Base-by-base conservation (phyloP, 805 yeast genomes). In the Candida quercuum region DNA sequence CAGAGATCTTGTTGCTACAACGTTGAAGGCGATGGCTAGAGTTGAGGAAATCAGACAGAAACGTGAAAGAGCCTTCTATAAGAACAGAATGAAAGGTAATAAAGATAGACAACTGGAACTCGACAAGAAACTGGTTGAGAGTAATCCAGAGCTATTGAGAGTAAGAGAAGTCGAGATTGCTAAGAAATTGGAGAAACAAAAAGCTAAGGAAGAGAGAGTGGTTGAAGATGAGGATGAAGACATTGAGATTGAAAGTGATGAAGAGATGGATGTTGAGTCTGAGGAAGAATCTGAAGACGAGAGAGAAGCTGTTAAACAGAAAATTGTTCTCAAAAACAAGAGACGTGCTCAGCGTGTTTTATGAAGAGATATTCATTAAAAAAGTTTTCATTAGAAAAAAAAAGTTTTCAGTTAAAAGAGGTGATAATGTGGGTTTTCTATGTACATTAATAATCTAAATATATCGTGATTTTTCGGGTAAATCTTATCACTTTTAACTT, bases 51-150 rank as follows among this genome's bases (percentile, higher is more conserved):
- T 93, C 63, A 81, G 99, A 72, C 82, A 76, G 62, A 88, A 81
- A 74, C 83, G 99, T 72, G 99, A 93, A 67, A 77, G 95, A 60
- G 97, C 98, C 13, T 93, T 93, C 88, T 93, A 86, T 73, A 91
- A 89, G 87, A 88, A 89, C 71, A 85, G 99, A 79, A 93, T 93
- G 99, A 86, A 85, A 66, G 97, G 96, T 47, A 93, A 93, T 70
- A 85, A 81, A 66, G 96, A 85, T 51, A 78, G 79, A 63, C 84
- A 85, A 63, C 72, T 87, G 57, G 86, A 80, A 38, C 71, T 83
- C 40, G 99, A 93, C 67, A 80, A 79, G 68, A 86, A 86, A 66
- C 73, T 93, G 59, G 93, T 93, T 34, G 96, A 81, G 59, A 69
- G 76, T 40, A 78, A 93, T 68, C 96, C 96, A 51, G 95, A 85